Base-by-base conservation (phyloP, 2,329 filamentous ascomycete species). In the Ambrosiella beaveri region DNA sequence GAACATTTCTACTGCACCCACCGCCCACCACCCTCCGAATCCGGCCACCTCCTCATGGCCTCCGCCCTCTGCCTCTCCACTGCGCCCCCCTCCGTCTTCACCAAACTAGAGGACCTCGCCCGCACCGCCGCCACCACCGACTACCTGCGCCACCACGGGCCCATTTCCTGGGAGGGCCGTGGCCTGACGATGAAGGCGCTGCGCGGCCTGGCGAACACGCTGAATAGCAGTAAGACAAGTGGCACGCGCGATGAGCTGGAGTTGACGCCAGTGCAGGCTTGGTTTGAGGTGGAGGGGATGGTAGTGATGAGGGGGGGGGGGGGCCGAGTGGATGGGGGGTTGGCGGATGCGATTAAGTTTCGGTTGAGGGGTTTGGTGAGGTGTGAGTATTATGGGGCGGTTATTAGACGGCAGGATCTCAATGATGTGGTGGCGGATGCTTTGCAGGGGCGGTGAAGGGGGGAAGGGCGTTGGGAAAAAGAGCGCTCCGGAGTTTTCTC, bases 31-130 rank as follows among this genome's bases (percentile, higher is more conserved):
- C 7, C 15, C 12, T 27, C 37, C 8, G 59, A 57, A 38, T 61
- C 59, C n/a, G 59, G 59, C 27, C 59, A 61, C 54, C 40, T 61
- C 13, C 50, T 58, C 37, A 61, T 53, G 52, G 59, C 59, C 7
- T 61, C 59, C 12, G 59, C 59, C 1, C 36, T 61, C 35, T 61
- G 59, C 36, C 52, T 61, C 17, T 36, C 39, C 17, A 45, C 56
- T 9, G 59, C 59, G 4, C 57, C 59, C 2, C 17, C 40, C 3
- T 38, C 45, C 13, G 53, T 61, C 11, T 61, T 61, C 49, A 37
- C 56, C 8, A 45, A 27, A 19, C 45, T 61, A 1, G 59, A 61
- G 2, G 56, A 61, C n/a, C 40, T 61, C 5, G 59, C 59, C 12
- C 27, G 38, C 13, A 38, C 41, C 11, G 56, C 56, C 7, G 51